Conservation (phyloP, 345 rosid genomes). For the Bruguiera gymnorhiza region DNA sequence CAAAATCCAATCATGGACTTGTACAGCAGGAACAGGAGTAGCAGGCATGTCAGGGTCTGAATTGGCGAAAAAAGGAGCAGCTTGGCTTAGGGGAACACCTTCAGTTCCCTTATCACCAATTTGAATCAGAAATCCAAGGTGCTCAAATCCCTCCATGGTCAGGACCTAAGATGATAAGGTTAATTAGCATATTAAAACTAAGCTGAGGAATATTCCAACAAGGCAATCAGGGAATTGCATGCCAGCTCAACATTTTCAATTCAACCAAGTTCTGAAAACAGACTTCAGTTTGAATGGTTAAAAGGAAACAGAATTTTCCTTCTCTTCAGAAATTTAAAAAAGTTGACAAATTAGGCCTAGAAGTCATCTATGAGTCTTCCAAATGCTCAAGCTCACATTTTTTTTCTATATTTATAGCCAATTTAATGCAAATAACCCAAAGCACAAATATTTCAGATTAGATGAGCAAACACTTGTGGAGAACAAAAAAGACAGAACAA, state of each 20-base stretch:
- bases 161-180: conserved; percentile 57
- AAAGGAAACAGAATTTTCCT: neutral
- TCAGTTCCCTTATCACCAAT: conserved; percentile 88
- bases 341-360: neutral
- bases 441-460: neutral
- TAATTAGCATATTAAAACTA: conserved; percentile 23
- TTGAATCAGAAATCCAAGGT: conserved; percentile 89
- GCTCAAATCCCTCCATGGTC: conserved; percentile 90
- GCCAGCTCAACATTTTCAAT: too few relatives aligned
- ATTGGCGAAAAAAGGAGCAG: conserved; percentile 94
- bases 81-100: conserved; percentile 75
- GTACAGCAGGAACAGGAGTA: conserved; percentile 79
- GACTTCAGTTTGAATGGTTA: neutral
- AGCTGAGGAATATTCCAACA: neutral
- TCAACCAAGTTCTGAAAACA: too few relatives aligned
- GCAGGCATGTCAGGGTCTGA: conserved; percentile 99
- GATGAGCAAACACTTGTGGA: too few relatives aligned
- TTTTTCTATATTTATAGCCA: neutral
- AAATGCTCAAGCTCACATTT: too few relatives aligned
- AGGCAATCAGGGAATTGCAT: neutral
- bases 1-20: conserved; percentile 89
- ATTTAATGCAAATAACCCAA: neutral
- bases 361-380: too few relatives aligned
- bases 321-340: neutral
- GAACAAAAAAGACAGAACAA: too few relatives aligned